These are phyloP conservation scores for Phenoliferia sp. DNA, from an alignment of 1,284 basidiomycete species.

Conservation along the genomic window DNA sequence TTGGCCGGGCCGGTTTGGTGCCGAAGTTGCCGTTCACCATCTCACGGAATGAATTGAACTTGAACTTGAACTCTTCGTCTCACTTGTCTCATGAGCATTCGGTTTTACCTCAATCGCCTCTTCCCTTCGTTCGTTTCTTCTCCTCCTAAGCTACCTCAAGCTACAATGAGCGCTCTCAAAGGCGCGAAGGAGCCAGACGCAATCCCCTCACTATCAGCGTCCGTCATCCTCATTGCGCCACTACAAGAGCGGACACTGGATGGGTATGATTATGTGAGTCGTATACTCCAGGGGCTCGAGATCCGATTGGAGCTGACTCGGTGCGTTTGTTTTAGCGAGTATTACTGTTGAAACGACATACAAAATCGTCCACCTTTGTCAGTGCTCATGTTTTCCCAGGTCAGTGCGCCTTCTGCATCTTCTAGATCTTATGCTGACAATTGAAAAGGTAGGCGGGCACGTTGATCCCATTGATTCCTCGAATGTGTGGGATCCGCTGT, in stretches of 20 bases:
- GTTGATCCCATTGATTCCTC: slow-evolving; percentile 26
- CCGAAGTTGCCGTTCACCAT: too few species aligned
- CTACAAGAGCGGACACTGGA: slow-evolving; percentile 19
- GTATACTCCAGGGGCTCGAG: too few species aligned
- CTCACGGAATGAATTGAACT: too few species aligned
- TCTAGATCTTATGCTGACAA: neutral
- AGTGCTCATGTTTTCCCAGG: slow-evolving; percentile 34
- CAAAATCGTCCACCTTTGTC: slow-evolving; percentile 20
- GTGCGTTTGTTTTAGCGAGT: slow-evolving; percentile 7
- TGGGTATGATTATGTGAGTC: slow-evolving; percentile 28
- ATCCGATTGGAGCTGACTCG: too few species aligned
- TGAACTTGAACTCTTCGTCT: too few species aligned
- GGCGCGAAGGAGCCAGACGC: neutral
- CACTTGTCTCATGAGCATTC: neutral
- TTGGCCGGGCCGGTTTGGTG: too few species aligned
- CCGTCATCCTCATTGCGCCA: slow-evolving; percentile 23
- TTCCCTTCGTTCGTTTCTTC: neutral
- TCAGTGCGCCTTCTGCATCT: neutral
- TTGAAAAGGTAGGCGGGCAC: slow-evolving; percentile 26
- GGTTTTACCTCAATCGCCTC: neutral
- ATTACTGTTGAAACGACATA: slow-evolving; percentile 27
- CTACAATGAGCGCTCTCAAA: neutral
- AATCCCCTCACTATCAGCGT: neutral
- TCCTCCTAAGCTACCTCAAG: neutral
- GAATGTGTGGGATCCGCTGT: neutral